Conservation (phyloP, 805 yeast species). For the Ogataea haglerorum region DNA sequence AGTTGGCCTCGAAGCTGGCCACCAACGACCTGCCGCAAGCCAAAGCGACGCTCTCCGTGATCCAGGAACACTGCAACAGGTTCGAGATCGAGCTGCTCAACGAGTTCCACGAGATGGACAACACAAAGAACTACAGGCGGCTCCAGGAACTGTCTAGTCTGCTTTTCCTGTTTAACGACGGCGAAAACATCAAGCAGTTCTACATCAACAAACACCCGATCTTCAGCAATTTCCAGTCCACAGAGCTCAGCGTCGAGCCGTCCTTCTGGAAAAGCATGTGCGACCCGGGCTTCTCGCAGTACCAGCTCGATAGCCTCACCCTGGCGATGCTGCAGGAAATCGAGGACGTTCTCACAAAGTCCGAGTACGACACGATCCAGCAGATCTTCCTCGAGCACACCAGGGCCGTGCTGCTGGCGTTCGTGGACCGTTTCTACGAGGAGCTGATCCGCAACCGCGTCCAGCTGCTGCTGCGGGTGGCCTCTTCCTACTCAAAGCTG, state of each 20-base stretch:
- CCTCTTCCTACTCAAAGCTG: slow-evolving; percentile 59
- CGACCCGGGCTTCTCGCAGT: slow-evolving; percentile 52
- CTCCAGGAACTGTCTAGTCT: slow-evolving; percentile 77
- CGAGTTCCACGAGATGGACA: slow-evolving; percentile 71
- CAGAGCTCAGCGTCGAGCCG: slow-evolving; percentile 26
- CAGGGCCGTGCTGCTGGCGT: slow-evolving; percentile 58
- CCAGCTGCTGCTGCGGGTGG: slow-evolving; percentile 55
- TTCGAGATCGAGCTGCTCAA: slow-evolving; percentile 72
- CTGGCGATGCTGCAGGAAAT: slow-evolving; percentile 52
- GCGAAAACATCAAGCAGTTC: slow-evolving; percentile 73
- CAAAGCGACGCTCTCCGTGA: slow-evolving; percentile 36
- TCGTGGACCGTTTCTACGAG: slow-evolving; percentile 73
- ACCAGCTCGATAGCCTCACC: slow-evolving; percentile 50
- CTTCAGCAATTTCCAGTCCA: slow-evolving; percentile 46
- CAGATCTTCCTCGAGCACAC: slow-evolving; percentile 65
- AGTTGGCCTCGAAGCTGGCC: slow-evolving; percentile 61
- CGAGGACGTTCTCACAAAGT: slow-evolving; percentile 53
- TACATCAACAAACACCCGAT: slow-evolving; percentile 78
- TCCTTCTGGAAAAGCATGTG: slow-evolving; percentile 56
- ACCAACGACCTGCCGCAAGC: slow-evolving; percentile 48
- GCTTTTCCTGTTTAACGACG: slow-evolving; percentile 78
- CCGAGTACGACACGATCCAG: slow-evolving; percentile 66
- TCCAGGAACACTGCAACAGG: slow-evolving; percentile 68
- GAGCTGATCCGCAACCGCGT: slow-evolving; percentile 61
- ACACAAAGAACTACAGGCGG: slow-evolving; percentile 59